Conservation (phyloP, 176 grass and related monocot species). For the Avena eriantha region DNA sequence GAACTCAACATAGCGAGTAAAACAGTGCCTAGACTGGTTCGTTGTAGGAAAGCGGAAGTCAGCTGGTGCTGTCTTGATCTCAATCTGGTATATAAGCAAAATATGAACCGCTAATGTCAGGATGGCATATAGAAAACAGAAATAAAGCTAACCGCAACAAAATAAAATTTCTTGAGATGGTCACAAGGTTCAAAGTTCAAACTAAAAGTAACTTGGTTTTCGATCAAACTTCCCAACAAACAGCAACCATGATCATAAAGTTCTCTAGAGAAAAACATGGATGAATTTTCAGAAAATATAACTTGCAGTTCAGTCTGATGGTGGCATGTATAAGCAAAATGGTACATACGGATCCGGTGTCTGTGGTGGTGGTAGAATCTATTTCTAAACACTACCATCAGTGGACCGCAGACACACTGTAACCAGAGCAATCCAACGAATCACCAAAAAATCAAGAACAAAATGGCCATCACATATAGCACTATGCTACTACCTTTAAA, state of each 20-base stretch:
- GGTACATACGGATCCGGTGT: background rate
- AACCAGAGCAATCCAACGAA: background rate
- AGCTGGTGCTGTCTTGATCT: slow-evolving; percentile 90
- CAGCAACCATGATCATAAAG: background rate
- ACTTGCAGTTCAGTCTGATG: background rate
- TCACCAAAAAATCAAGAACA: background rate
- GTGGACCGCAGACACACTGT: background rate
- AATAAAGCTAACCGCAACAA: background rate
- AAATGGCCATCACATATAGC: slow-evolving; percentile 1
- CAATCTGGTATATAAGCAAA: slow-evolving; percentile 60
- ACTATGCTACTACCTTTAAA: background rate
- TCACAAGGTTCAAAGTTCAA: background rate
- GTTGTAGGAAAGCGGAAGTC: slow-evolving; percentile 92
- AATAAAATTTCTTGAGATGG: background rate
- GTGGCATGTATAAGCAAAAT: background rate
- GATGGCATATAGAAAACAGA: background rate
- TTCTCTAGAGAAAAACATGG: background rate
- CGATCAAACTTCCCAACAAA: background rate
- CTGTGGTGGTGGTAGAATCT: background rate
- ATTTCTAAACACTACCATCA: background rate
- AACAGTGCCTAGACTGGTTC: slow-evolving; percentile 92
- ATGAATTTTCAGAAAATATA: background rate
- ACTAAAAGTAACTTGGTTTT: background rate
- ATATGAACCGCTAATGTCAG: background rate
- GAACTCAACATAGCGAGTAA: slow-evolving; percentile 86